Evolutionary conservation across 495 filamentous ascomycete species (phyloP).

Genomic region (Lasiosphaeria hispida): DNA sequence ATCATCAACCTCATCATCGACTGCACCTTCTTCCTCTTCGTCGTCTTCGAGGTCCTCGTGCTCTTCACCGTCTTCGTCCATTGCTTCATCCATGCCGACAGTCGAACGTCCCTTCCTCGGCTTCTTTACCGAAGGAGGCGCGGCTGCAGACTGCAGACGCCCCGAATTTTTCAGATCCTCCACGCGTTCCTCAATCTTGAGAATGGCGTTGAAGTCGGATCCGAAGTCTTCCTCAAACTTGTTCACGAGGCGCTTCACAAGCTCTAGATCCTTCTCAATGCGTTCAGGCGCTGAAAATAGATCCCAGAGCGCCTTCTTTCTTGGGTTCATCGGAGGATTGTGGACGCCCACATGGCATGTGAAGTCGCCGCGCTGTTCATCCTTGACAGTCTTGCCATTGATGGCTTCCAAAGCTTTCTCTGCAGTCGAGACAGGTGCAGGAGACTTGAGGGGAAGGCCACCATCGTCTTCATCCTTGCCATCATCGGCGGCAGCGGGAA

Average conservation of each 20-base stretch:
- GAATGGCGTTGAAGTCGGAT: constrained; percentile 63
- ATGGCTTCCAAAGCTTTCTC: constrained; percentile 87
- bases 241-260: constrained; percentile 69
- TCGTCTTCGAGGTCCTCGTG: constrained; percentile 63
- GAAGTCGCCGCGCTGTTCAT: constrained; percentile 89
- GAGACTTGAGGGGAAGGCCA: constrained; percentile 34
- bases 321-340: constrained; percentile 75
- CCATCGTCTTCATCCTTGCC: constrained; percentile 55
- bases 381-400: constrained; percentile 94
- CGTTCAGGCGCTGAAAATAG: constrained; percentile 88
- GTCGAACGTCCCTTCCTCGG: constrained; percentile 46
- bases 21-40: constrained; percentile 70
- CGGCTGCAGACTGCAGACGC: constrained; percentile 64
- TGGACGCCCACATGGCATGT: constrained; percentile 96
- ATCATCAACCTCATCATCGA: constrained; percentile 81
- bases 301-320: constrained; percentile 98
- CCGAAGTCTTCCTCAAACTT: constrained; percentile 83
- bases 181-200: constrained; percentile 81
- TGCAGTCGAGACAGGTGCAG: constrained; percentile 54
- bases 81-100: constrained; percentile 63
- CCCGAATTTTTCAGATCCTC: constrained; percentile 73
- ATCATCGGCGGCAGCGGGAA: constrained; percentile 58
- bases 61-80: constrained; percentile 71
- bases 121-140: constrained; percentile 60
- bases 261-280: constrained; percentile 77